These are phyloP conservation scores for Arthromyces matolae DNA, from an alignment of 768 basidiomycete genomes.

Conservation along the genomic window DNA sequence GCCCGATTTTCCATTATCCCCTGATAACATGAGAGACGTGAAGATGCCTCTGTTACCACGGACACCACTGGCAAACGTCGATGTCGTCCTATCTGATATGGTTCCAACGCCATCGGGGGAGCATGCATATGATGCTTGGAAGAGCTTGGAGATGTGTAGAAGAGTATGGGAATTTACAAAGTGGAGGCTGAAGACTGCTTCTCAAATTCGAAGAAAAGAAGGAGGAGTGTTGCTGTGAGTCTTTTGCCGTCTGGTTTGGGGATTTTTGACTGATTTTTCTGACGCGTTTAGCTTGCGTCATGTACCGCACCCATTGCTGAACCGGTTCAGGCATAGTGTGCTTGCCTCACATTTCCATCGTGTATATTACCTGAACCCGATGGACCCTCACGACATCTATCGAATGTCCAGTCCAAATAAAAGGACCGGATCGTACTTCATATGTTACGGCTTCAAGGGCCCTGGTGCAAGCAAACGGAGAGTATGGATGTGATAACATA, in stretches of 20 bases:
- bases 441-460: slow-evolving; percentile 7
- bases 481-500: not conserved
- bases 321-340: slow-evolving; percentile 51
- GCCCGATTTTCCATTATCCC: not conserved
- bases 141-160: slow-evolving; percentile 67
- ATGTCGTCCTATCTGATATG: slow-evolving; percentile 88
- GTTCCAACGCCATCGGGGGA: slow-evolving; percentile 79
- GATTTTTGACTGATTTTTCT: not conserved
- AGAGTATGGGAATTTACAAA: slow-evolving; percentile 69
- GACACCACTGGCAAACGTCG: slow-evolving; percentile 44
- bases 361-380: slow-evolving; percentile 74
- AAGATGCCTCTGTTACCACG: not conserved
- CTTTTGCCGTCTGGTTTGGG: slow-evolving; percentile 1
- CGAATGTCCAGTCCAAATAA: not conserved
- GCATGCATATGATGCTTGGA: slow-evolving; percentile 54
- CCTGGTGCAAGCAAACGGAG: not conserved
- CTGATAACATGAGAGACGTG: not conserved
- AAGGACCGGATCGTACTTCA: not conserved
- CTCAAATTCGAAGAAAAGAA: slow-evolving; percentile 35
- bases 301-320: slow-evolving; percentile 69
- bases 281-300: slow-evolving; percentile 64
- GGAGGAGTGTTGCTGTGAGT: slow-evolving; percentile 61
- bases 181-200: slow-evolving; percentile 44
- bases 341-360: slow-evolving; percentile 69
- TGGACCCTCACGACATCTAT: slow-evolving; percentile 8